phyloP scores from a whole-genome alignment of 345 rosid genomes.

The Chamaenerion angustifolium region DNA sequence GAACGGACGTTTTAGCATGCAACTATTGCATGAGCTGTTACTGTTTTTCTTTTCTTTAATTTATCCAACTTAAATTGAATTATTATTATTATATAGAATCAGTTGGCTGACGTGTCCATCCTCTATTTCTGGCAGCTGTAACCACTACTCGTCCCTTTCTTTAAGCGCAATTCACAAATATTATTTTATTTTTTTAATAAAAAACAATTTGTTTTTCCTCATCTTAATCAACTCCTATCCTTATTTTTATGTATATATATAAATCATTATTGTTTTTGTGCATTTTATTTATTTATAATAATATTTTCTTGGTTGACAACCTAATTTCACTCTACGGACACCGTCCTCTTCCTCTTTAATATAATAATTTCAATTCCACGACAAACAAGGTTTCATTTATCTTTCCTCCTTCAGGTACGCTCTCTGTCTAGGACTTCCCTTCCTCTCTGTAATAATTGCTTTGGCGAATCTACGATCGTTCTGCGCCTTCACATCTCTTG shows the following conservation, averaged over 20 bases:
- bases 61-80: too few species aligned
- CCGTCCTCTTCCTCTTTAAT: not conserved
- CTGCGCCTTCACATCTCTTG: not conserved
- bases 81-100: too few species aligned
- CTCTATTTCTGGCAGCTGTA: slow-evolving; percentile 1
- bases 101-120: too few species aligned
- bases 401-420: not conserved
- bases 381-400: not conserved
- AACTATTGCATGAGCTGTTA: too few species aligned
- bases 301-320: not conserved
- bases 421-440: too few species aligned
- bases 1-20: too few species aligned
- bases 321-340: not conserved
- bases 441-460: not conserved
- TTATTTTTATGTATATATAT: not conserved
- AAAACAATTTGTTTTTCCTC: too few species aligned
- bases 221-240: not conserved
- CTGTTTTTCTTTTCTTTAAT: too few species aligned
- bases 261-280: not conserved
- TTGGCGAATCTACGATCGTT: not conserved
- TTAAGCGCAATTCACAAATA: not conserved
- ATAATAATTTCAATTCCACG: not conserved
- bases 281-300: not conserved
- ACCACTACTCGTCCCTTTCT: not conserved
- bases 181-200: not conserved